Percentiles rank a stretch among this genome's conserved stretches.
These are phyloP conservation scores for Emericellopsis cladophorae DNA, from an alignment of 2,329 filamentous ascomycete genomes.

Conservation along the genomic window DNA sequence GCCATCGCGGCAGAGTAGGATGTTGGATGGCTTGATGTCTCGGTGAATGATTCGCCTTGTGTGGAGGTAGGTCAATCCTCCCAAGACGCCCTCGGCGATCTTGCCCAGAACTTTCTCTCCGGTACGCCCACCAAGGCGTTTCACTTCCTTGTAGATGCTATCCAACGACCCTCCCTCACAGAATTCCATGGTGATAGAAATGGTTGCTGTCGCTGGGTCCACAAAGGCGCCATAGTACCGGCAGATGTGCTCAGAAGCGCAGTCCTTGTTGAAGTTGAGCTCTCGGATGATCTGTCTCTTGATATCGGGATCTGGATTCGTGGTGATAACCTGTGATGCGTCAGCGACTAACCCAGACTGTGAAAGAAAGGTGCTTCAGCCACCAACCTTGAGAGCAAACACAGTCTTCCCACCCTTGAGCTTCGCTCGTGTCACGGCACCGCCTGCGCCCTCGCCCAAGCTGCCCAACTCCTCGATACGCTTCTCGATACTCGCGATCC, in stretches of 20 bases:
- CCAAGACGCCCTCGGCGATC: slow-evolving; percentile 87
- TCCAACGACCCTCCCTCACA: slow-evolving; percentile 94
- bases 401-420: slow-evolving; percentile 86
- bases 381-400: slow-evolving; percentile 81
- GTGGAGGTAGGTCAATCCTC: slow-evolving; percentile 89
- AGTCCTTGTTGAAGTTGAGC: slow-evolving; percentile 94
- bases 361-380: slow-evolving; percentile 1
- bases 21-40: slow-evolving; percentile 98
- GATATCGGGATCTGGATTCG: slow-evolving; percentile 92
- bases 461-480: slow-evolving; percentile 81
- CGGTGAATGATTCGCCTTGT: slow-evolving; percentile 95
- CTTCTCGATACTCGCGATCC: slow-evolving; percentile 79
- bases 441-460: slow-evolving; percentile 87
- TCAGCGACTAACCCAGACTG: background rate
- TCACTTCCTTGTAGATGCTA: slow-evolving; percentile 94
- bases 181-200: slow-evolving; percentile 98
- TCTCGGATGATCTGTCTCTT: slow-evolving; percentile 98
- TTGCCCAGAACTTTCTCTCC: slow-evolving; percentile 97
- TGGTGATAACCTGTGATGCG: slow-evolving; percentile 72
- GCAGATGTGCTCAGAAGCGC: slow-evolving; percentile 91
- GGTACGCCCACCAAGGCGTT: slow-evolving; percentile 84
- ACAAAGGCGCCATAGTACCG: slow-evolving; percentile 96
- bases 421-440: slow-evolving; percentile 83
- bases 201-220: slow-evolving; percentile 89
- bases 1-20: slow-evolving; percentile 80